Percentiles rank a stretch among this genome's conserved stretches.
Evolutionary conservation across 1,284 basidiomycete genomes (phyloP).

Genomic region (Sphagnurus paluster): DNA sequence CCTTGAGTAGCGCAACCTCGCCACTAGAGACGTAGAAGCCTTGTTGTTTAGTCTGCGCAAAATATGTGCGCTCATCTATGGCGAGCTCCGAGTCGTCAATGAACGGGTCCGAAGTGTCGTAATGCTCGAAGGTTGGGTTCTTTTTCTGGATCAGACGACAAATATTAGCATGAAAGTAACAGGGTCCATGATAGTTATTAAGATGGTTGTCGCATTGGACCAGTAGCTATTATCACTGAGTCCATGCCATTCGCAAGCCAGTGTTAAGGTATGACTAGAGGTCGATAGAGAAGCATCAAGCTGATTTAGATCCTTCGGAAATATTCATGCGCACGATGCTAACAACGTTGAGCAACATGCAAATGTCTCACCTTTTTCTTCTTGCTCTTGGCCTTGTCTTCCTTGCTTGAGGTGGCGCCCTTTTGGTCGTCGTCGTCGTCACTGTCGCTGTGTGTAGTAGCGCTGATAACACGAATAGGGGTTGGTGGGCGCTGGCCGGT

Average conservation of each 20-base stretch:
- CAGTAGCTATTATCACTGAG: too few relatives aligned
- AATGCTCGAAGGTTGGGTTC: constrained; percentile 66
- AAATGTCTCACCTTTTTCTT: constrained; percentile 40
- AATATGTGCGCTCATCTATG: constrained; percentile 87
- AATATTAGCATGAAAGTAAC: too few relatives aligned
- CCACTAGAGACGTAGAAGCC: constrained; percentile 93
- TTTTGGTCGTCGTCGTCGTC: constrained; percentile 45
- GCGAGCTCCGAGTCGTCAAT: constrained; percentile 96
- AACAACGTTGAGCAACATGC: too few relatives aligned
- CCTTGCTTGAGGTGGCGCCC: constrained; percentile 39
- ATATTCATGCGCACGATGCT: too few relatives aligned
- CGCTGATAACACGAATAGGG: constrained; percentile 39
- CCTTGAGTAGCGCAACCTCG: constrained; percentile 81
- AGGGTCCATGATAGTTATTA: too few relatives aligned
- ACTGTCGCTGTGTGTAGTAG: constrained; percentile 54
- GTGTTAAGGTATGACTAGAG: too few relatives aligned
- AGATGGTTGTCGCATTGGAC: too few relatives aligned
- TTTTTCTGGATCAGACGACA: constrained; percentile 43
- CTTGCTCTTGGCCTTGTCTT: constrained; percentile 35
- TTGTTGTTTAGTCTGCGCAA: constrained; percentile 91
- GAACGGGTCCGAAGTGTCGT: constrained; percentile 91
- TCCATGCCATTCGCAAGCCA: too few relatives aligned
- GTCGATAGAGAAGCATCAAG: too few relatives aligned
- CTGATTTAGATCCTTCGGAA: too few relatives aligned
- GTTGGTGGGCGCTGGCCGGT: constrained; percentile 66